Conservation (phyloP, 2,329 filamentous ascomycete genomes). For the Claviceps spartinae region DNA sequence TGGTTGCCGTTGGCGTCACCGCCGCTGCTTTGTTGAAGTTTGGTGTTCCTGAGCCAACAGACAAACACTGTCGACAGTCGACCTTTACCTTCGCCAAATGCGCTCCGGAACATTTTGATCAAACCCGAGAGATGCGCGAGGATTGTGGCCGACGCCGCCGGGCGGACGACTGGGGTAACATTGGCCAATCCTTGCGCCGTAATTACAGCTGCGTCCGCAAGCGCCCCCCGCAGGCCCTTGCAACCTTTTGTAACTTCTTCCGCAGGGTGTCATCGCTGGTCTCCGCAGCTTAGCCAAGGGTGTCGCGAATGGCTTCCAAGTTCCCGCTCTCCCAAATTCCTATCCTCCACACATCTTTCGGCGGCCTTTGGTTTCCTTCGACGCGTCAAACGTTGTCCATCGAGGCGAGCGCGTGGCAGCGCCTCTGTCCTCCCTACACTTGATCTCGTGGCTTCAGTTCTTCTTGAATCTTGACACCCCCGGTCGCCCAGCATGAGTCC, state of each 20-base stretch:
- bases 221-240: not conserved
- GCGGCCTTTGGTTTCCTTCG: not conserved
- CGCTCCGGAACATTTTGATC: not conserved
- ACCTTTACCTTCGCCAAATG: too few species aligned
- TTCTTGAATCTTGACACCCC: not conserved
- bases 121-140: not conserved
- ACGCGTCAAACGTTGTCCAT: not conserved
- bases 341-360: not conserved
- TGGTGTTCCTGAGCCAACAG: too few species aligned
- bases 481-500: constrained; percentile 11
- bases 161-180: not conserved
- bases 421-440: constrained; percentile 1
- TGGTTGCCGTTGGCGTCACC: too few species aligned
- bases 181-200: not conserved
- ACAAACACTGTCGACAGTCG: not conserved
- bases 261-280: not conserved
- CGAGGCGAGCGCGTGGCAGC: constrained; percentile 2
- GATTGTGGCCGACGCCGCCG: not conserved
- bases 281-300: not conserved
- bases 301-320: constrained; percentile 8
- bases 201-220: not conserved
- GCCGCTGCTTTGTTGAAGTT: too few species aligned
- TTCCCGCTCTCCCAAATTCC: constrained; percentile 2
- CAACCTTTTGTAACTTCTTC: not conserved
- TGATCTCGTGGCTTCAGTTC: constrained; percentile 2